Evolutionary conservation across 305 asterid genomes (phyloP).

Genomic region (Fraxinus dipetala): DNA sequence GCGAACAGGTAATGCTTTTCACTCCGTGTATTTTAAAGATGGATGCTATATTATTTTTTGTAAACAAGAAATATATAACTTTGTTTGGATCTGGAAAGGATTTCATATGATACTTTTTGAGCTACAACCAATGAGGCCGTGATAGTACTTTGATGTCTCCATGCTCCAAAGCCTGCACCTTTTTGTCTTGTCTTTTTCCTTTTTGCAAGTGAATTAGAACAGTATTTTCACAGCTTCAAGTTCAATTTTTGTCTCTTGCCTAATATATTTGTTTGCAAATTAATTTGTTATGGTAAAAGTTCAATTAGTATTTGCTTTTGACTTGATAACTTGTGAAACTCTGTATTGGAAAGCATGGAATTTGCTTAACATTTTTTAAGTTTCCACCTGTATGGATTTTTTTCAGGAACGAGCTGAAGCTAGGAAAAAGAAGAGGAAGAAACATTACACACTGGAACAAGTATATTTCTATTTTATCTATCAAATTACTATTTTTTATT

Average conservation of each 20-base stretch:
- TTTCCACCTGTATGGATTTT: not conserved
- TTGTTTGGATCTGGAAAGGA: not conserved
- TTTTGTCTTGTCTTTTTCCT: not conserved
- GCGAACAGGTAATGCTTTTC: not conserved
- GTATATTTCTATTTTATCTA: constrained; percentile 31
- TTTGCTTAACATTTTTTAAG: not conserved
- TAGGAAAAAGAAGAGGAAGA: constrained; percentile 82
- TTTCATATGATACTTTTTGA: not conserved
- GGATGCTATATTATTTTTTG: not conserved
- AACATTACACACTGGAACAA: constrained; percentile 80
- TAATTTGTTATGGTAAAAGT: not conserved
- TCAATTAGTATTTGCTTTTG: no score
- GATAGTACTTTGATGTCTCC: not conserved
- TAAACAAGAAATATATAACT: not conserved
- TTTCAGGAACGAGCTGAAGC: constrained; percentile 77
- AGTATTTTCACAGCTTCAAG: not conserved
- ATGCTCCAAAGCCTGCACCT: not conserved
- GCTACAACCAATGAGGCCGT: not conserved
- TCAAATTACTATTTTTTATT: not conserved
- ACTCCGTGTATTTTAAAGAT: not conserved
- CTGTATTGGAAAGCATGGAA: not conserved
- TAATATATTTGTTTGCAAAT: not conserved
- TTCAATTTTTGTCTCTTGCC: not conserved
- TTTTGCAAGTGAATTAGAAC: not conserved
- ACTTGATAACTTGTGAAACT: not conserved